A percentile compares a stretch with the other conserved stretches of the same genome.
Conservation (phyloP, 495 filamentous ascomycete species). For the Xylaria intraflava region DNA sequence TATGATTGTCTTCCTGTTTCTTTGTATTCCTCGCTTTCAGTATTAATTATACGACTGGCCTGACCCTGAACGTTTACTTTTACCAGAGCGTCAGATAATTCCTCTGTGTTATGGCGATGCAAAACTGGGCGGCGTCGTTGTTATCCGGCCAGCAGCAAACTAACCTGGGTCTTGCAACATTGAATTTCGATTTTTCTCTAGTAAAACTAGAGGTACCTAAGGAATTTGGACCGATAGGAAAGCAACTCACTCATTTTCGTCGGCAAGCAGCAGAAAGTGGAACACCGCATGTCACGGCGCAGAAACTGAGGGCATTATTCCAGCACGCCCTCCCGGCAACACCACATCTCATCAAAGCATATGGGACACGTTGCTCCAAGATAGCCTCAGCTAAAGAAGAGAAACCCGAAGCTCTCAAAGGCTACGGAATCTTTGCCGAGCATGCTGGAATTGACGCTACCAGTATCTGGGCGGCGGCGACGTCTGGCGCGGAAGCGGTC, state of each 20-base stretch:
- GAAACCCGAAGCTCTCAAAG: constrained; percentile 2
- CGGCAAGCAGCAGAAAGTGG: constrained; percentile 23
- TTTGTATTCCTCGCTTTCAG: no score
- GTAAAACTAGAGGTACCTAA: constrained; percentile 26
- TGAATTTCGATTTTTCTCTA: constrained; percentile 34
- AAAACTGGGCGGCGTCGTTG: no score
- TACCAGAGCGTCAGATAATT: no score
- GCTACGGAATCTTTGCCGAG: constrained; percentile 10
- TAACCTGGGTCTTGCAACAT: constrained; percentile 10
- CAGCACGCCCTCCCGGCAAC: constrained; percentile 18
- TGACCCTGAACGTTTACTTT: no score
- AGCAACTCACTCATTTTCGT: constrained; percentile 14
- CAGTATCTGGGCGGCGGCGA: constrained; percentile 34
- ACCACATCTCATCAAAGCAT: constrained; percentile 28
- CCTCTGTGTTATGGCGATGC: no score
- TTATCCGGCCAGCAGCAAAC: no score
- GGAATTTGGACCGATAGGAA: constrained; percentile 25
- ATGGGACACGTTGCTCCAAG: constrained; percentile 30
- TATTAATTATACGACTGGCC: no score
- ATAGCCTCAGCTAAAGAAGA: constrained; percentile 19
- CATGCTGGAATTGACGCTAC: constrained; percentile 24
- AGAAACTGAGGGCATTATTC: constrained; percentile 27
- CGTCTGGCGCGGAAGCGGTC: constrained; percentile 28
- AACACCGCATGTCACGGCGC: constrained; percentile 19
- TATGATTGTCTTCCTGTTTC: no score